phyloP scores from a whole-genome alignment of 2,329 filamentous ascomycete species.

The Aspergillus floridensis region DNA sequence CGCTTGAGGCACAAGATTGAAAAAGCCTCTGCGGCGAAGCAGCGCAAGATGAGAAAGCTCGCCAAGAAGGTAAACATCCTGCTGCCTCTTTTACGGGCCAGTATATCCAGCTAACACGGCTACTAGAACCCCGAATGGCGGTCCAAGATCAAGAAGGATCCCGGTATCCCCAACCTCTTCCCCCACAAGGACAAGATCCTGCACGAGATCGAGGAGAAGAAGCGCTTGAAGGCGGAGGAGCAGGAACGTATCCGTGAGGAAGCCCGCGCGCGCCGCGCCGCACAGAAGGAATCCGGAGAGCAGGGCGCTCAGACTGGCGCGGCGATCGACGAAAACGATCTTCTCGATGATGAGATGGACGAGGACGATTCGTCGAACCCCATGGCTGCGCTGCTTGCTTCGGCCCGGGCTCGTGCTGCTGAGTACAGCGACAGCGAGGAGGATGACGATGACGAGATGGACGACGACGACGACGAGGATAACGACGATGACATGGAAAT shows the following conservation, averaged over 20 bases:
- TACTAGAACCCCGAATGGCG: constrained; percentile 86
- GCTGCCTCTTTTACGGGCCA: neutral
- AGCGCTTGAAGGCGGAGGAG: constrained; percentile 77
- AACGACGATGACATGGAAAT: constrained; percentile 50
- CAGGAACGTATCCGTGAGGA: constrained; percentile 67
- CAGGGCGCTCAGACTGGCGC: constrained; percentile 34
- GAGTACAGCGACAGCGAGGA: constrained; percentile 51
- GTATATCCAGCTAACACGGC: constrained; percentile 10
- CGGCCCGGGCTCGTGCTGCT: constrained; percentile 43
- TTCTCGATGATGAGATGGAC: constrained; percentile 45
- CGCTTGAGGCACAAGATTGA: constrained; percentile 94
- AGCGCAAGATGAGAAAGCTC: constrained; percentile 81
- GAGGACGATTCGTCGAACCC: constrained; percentile 52
- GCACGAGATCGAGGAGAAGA: constrained; percentile 88
- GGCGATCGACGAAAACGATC: constrained; percentile 51
- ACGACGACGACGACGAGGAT: constrained; percentile 54
- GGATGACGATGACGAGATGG: constrained; percentile 50
- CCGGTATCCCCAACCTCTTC: constrained; percentile 94
- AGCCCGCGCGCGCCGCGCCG: constrained; percentile 49
- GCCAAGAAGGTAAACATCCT: constrained; percentile 70
- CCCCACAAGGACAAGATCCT: constrained; percentile 96
- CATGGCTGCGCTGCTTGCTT: constrained; percentile 44
- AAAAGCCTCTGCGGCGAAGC: constrained; percentile 86
- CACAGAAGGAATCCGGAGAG: constrained; percentile 31
- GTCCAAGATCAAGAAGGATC: constrained; percentile 93